phyloP scores from a whole-genome alignment of 163 green algal genomes.

The Scenedesmus sp. region DNA sequence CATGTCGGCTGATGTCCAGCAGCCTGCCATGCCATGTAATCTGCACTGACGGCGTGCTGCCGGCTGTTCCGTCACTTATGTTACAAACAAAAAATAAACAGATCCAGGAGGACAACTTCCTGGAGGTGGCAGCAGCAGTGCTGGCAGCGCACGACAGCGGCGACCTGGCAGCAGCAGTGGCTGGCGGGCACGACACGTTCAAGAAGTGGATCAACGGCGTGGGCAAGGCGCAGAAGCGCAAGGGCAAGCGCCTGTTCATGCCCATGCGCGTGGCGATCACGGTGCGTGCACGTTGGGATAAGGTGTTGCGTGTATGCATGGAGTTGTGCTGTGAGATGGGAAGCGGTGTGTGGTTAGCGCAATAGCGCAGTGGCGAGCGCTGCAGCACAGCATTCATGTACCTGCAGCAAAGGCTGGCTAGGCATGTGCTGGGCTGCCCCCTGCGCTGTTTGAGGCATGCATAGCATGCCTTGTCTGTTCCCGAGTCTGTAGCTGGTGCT shows the following conservation, averaged over 20 bases:
- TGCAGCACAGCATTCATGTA: too few species aligned
- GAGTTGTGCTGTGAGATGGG: not conserved
- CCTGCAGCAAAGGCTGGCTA: too few species aligned
- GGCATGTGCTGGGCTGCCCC: too few species aligned
- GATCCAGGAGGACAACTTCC: conserved; percentile 73
- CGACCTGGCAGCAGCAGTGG: conserved; percentile 83
- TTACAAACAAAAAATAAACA: conserved; percentile 2
- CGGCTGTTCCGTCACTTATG: not conserved
- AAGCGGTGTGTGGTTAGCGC: not conserved
- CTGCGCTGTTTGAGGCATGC: too few species aligned
- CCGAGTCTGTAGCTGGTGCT: too few species aligned
- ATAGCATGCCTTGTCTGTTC: too few species aligned
- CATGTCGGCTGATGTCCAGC: not conserved
- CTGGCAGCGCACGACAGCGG: conserved; percentile 84
- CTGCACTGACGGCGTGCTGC: not conserved
- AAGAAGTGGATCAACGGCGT: conserved; percentile 92
- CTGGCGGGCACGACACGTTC: conserved; percentile 77
- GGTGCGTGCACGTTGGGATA: conserved; percentile 69
- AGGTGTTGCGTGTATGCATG: not conserved
- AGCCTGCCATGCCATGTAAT: not conserved
- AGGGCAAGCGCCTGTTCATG: conserved; percentile 99
- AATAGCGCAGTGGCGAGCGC: too few species aligned
- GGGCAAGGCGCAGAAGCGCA: conserved; percentile 95
- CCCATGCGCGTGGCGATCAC: conserved; percentile 95
- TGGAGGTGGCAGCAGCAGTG: conserved; percentile 78